Conservation (phyloP, 2,329 filamentous ascomycete genomes). For the Botrytis medusae region DNA sequence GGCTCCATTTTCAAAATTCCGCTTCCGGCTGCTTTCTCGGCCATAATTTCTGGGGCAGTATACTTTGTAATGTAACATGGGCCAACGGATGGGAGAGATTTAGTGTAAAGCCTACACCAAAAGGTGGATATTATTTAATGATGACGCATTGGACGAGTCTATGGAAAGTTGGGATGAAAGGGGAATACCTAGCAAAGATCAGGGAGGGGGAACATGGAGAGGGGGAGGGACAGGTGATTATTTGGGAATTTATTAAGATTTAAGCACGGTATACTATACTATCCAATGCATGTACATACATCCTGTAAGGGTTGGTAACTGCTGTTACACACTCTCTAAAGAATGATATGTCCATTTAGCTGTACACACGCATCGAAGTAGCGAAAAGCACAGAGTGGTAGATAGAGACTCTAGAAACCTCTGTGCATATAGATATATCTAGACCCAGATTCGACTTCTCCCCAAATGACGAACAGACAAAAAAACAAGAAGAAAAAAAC, state of each 20-base stretch:
- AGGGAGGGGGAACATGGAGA: background rate
- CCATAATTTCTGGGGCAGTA: background rate
- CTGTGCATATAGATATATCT: background rate
- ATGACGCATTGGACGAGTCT: background rate
- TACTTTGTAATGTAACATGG: background rate
- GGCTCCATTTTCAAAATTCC: slow-evolving; percentile 12
- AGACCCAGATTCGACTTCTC: background rate
- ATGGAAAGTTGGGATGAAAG: background rate
- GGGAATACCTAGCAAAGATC: background rate
- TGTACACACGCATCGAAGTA: background rate
- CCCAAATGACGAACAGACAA: fast-evolving
- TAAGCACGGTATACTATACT: background rate
- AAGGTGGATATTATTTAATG: background rate
- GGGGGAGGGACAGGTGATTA: background rate
- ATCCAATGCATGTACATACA: background rate
- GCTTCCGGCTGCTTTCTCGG: slow-evolving; percentile 14
- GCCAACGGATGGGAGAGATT: slow-evolving; percentile 5
- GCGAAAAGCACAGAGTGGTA: background rate
- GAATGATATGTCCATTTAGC: background rate
- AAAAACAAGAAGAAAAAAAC: background rate
- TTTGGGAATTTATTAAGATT: slow-evolving; percentile 14
- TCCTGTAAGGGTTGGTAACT: background rate
- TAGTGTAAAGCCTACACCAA: background rate
- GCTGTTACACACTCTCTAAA: background rate
- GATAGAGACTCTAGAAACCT: too few species aligned